These are phyloP conservation scores for Capillidium heterosporum DNA, from an alignment of 371 early-diverging fungal genomes.

Conservation along the genomic window DNA sequence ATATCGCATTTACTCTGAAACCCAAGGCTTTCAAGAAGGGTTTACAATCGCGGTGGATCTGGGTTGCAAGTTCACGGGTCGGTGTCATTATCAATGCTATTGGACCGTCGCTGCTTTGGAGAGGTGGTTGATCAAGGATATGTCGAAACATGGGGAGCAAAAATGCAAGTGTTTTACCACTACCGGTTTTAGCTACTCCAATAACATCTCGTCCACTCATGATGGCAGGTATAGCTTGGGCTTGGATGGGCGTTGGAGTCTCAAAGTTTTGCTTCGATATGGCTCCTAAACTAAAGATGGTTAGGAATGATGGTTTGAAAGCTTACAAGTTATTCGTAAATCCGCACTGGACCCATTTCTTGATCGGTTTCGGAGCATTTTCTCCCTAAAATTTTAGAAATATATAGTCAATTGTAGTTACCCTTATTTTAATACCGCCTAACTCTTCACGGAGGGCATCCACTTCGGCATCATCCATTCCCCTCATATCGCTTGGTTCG, in stretches of 20 bases:
- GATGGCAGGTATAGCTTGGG: conserved; percentile 57
- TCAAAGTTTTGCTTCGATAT: conserved; percentile 69
- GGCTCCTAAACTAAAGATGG: conserved; percentile 30
- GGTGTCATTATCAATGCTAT: not conserved
- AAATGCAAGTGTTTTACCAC: conserved; percentile 1
- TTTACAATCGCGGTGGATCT: conserved; percentile 24
- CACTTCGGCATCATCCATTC: conserved; percentile 70
- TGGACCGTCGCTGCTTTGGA: not conserved
- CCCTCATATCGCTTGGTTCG: conserved; percentile 79
- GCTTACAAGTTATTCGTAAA: conserved; percentile 33
- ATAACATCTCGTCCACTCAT: not conserved
- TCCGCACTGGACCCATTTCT: conserved; percentile 93
- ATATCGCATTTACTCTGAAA: no score
- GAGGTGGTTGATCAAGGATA: not conserved
- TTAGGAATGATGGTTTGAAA: not conserved
- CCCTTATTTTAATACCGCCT: conserved; percentile 87
- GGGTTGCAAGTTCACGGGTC: not conserved
- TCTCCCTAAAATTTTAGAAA: conserved; percentile 20
- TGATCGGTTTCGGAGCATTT: conserved; percentile 82
- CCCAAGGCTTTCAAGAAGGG: conserved; percentile 33
- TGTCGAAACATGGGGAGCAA: not conserved
- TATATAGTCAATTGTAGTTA: conserved; percentile 5
- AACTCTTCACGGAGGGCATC: conserved; percentile 61
- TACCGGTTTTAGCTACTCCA: not conserved
- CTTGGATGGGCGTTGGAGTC: conserved; percentile 92